phyloP scores from a whole-genome alignment of 805 yeast genomes.

The Saccharomycopsis guyanensis region DNA sequence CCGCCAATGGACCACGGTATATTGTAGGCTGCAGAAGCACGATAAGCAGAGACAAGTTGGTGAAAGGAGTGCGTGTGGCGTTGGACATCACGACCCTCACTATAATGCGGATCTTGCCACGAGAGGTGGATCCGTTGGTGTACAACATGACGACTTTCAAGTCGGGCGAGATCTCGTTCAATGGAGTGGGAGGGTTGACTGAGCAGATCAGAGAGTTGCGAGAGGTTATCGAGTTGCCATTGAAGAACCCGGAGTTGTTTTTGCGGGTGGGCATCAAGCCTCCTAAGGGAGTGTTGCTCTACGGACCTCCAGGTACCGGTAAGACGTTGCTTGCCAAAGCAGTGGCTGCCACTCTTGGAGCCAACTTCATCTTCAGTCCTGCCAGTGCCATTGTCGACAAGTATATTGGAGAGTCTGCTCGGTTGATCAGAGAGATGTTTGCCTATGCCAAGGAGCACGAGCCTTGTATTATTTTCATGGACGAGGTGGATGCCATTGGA shows the following conservation, averaged over 20 bases:
- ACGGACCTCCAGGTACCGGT: constrained; percentile 99
- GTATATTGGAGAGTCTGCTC: constrained; percentile 95
- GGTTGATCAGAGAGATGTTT: constrained; percentile 96
- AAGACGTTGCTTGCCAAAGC: constrained; percentile 97
- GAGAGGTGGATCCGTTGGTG: constrained; percentile 97
- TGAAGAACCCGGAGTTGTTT: constrained; percentile 94
- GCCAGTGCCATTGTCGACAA: constrained; percentile 97
- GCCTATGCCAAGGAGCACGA: constrained; percentile 96
- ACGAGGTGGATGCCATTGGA: constrained; percentile 98
- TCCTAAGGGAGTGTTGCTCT: constrained; percentile 94
- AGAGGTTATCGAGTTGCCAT: constrained; percentile 94
- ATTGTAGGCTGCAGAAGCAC: constrained; percentile 96
- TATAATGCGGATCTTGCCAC: constrained; percentile 92
- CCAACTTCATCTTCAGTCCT: constrained; percentile 95
- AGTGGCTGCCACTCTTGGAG: constrained; percentile 97
- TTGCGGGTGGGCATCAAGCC: constrained; percentile 95
- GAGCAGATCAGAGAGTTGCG: constrained; percentile 95
- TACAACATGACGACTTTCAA: constrained; percentile 97
- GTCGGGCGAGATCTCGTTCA: constrained; percentile 94
- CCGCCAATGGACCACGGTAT: constrained; percentile 94
- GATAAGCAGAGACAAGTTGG: constrained; percentile 70
- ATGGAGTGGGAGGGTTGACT: constrained; percentile 91
- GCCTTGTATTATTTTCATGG: constrained; percentile 97
- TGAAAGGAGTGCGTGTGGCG: constrained; percentile 94
- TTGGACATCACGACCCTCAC: constrained; percentile 96